Conservation (phyloP, 495 filamentous ascomycete genomes). For the Penicillium herquei region DNA sequence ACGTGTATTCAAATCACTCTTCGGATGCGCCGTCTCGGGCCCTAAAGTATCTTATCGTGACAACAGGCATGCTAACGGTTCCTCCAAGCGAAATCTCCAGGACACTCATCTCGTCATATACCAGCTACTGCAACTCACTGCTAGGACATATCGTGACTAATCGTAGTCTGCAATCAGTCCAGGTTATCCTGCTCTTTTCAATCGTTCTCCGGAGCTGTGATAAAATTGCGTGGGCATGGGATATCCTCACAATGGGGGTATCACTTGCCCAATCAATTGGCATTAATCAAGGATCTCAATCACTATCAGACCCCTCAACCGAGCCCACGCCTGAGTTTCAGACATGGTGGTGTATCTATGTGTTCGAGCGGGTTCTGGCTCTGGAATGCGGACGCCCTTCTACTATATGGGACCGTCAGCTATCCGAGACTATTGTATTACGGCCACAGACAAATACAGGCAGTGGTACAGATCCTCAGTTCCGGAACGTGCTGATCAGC, state of each 20-base stretch:
- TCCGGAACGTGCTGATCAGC: constrained; percentile 4
- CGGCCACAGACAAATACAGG: not conserved
- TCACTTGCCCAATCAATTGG: constrained; percentile 16
- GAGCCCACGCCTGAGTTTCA: not conserved
- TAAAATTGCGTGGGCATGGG: constrained; percentile 13
- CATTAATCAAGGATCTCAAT: not conserved
- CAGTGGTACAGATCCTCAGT: not conserved
- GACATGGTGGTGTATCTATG: constrained; percentile 14
- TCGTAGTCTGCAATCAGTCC: constrained; percentile 5
- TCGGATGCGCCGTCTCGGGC: not conserved
- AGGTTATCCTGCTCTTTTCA: constrained; percentile 8
- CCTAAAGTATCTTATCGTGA: not conserved
- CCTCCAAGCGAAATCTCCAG: not conserved
- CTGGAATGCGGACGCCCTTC: constrained; percentile 13
- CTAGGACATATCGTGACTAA: constrained; percentile 8
- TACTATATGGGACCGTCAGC: constrained; percentile 10
- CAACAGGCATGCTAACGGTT: not conserved
- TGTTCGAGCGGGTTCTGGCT: constrained; percentile 10
- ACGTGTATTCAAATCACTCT: too few species aligned
- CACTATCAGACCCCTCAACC: not conserved
- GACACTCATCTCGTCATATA: constrained; percentile 4
- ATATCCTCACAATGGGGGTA: constrained; percentile 11
- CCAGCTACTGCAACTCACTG: constrained; percentile 12
- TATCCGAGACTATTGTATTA: not conserved
- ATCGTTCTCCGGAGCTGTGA: constrained; percentile 13